These are phyloP conservation scores for Talaromyces borbonicus DNA, from an alignment of 495 filamentous ascomycete genomes.

Conservation along the genomic window DNA sequence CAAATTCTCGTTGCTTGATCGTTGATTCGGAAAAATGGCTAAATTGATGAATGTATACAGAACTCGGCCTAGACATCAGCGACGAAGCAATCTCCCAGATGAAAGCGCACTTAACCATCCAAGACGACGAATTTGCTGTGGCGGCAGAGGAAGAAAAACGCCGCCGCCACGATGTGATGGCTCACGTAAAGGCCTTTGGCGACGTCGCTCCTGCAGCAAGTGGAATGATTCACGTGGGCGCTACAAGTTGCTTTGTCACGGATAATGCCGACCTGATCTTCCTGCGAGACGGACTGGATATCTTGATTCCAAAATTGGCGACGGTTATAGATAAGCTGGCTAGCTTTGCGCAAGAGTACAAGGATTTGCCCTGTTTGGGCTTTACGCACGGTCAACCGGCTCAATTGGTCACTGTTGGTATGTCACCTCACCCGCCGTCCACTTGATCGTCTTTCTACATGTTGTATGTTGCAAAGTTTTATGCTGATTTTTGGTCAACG, in stretches of 20 bases:
- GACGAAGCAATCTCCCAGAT: slow-evolving; percentile 67
- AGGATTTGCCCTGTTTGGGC: slow-evolving; percentile 48
- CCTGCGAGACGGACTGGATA: slow-evolving; percentile 60
- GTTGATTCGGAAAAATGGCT: too few species aligned
- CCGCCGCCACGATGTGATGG: slow-evolving; percentile 62
- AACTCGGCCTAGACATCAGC: slow-evolving; percentile 29
- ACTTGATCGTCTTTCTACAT: neutral
- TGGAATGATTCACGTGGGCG: slow-evolving; percentile 69
- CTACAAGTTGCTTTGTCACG: slow-evolving; percentile 55
- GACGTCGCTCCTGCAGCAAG: slow-evolving; percentile 69
- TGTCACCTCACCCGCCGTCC: too few species aligned
- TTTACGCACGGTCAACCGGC: slow-evolving; percentile 84
- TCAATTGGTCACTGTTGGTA: slow-evolving; percentile 76
- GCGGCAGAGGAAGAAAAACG: slow-evolving; percentile 73
- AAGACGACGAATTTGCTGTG: slow-evolving; percentile 69
- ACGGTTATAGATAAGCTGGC: slow-evolving; percentile 73
- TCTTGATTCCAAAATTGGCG: slow-evolving; percentile 77
- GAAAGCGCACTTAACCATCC: slow-evolving; percentile 58
- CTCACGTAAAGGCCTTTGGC: slow-evolving; percentile 66
- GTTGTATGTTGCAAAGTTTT: neutral
- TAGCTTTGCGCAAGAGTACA: slow-evolving; percentile 67
- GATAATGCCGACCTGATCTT: slow-evolving; percentile 90
- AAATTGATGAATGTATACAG: too few species aligned
- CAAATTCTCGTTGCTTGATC: too few species aligned
- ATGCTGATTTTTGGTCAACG: neutral